These are phyloP conservation scores for Urtica urens DNA, from an alignment of 306 rosid species.

Conservation along the genomic window DNA sequence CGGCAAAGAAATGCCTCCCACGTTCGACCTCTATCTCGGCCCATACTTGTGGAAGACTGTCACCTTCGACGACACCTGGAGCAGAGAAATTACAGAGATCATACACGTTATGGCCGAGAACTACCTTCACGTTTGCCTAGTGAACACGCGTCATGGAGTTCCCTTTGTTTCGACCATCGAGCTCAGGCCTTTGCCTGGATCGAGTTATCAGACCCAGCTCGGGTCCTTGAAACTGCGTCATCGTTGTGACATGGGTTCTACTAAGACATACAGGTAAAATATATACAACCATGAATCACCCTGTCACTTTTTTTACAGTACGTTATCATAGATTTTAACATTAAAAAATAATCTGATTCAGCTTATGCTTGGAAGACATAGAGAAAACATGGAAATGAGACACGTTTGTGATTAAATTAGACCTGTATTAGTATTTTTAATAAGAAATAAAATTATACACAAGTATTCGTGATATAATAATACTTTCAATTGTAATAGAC, in stretches of 20 bases:
- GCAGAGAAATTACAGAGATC: slow-evolving; percentile 20
- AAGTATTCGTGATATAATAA: no score
- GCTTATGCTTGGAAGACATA: no score
- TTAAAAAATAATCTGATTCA: no score
- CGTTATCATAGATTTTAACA: no score
- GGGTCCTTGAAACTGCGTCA: neutral
- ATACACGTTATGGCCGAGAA: slow-evolving; percentile 11
- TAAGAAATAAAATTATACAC: no score
- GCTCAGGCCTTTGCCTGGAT: neutral
- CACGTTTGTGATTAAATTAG: no score
- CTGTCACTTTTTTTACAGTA: no score
- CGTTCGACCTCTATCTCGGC: slow-evolving; percentile 22
- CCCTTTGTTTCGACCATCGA: slow-evolving; percentile 12
- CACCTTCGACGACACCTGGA: neutral
- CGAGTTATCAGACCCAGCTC: neutral
- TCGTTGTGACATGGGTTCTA: neutral
- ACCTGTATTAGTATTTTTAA: no score
- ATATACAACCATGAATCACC: no score
- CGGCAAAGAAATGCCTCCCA: slow-evolving; percentile 6
- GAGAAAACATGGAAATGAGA: no score
- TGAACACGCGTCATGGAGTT: neutral
- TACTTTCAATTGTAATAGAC: no score
- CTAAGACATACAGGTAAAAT: neutral
- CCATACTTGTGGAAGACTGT: slow-evolving; percentile 25
- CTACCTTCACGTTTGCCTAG: slow-evolving; percentile 9